Evolutionary conservation across 495 filamentous ascomycete genomes (phyloP).

Genomic region (Aspergillus bridgeri): DNA sequence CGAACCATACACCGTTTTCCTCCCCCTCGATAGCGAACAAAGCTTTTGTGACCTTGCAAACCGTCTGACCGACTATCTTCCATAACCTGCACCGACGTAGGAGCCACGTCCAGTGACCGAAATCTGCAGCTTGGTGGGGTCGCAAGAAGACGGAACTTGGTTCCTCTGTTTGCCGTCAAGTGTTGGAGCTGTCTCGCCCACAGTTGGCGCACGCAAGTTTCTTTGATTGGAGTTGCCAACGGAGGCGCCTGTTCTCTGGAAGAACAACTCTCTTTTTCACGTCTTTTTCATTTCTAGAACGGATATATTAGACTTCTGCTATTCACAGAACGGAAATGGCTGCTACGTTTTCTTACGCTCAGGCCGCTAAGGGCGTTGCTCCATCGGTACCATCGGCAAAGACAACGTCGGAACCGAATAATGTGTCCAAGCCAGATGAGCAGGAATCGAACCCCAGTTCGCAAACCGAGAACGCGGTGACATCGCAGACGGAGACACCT

Average conservation of each 20-base stretch:
- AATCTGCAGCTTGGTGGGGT: slow-evolving; percentile 32
- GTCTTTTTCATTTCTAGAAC: slow-evolving; percentile 11
- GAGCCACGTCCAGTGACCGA: slow-evolving; percentile 25
- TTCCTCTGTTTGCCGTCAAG: slow-evolving; percentile 24
- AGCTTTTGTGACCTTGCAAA: slow-evolving; percentile 4
- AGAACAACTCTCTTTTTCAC: slow-evolving; percentile 22
- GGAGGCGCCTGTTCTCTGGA: slow-evolving; percentile 27
- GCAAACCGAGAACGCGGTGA: slow-evolving; percentile 18
- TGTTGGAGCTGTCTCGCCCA: slow-evolving; percentile 29
- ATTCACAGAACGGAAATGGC: slow-evolving; percentile 26
- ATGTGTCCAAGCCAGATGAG: slow-evolving; percentile 31
- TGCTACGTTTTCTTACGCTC: slow-evolving; percentile 81
- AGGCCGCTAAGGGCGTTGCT: slow-evolving; percentile 79
- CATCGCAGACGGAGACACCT: slow-evolving; percentile 24
- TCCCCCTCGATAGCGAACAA: neutral
- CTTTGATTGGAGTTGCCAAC: slow-evolving; percentile 23
- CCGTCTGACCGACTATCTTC: slow-evolving; percentile 4
- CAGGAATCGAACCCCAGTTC: slow-evolving; percentile 15
- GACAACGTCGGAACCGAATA: slow-evolving; percentile 31
- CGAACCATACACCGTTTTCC: neutral
- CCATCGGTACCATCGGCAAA: slow-evolving; percentile 35
- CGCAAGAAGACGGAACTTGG: slow-evolving; percentile 29
- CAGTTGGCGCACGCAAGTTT: slow-evolving; percentile 20
- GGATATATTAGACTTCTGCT: slow-evolving; percentile 17
- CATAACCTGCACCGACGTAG: slow-evolving; percentile 13